Percentiles rank a stretch among this genome's conserved stretches.
Conservation (phyloP, 2,329 filamentous ascomycete genomes). For the Penicillium sp. region DNA sequence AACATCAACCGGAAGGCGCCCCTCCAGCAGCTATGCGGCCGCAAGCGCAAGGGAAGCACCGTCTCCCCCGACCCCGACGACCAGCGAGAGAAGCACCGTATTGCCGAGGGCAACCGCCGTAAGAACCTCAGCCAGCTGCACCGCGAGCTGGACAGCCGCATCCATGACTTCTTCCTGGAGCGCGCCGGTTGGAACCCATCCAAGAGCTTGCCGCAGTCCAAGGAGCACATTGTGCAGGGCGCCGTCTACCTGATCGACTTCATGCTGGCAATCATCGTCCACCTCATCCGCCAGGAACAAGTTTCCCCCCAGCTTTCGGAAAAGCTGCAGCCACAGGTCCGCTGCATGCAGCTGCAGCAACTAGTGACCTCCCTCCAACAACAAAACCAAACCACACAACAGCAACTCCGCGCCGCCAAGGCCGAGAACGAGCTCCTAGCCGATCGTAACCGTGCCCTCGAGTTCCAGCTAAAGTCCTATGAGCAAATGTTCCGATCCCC, state of each 20-base stretch:
- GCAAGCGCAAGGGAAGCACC: constrained; percentile 41
- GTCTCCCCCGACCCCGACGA: constrained; percentile 37
- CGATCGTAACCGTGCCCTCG: constrained; percentile 39
- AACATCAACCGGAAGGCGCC: constrained; percentile 43
- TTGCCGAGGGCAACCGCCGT: constrained; percentile 43
- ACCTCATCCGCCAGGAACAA: constrained; percentile 39
- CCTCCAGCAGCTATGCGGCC: constrained; percentile 42
- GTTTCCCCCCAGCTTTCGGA: constrained; percentile 39
- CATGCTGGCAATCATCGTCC: constrained; percentile 39
- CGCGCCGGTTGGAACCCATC: constrained; percentile 43
- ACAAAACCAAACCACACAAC: constrained; percentile 38
- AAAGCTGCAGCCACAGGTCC: constrained; percentile 41
- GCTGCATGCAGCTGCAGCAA: constrained; percentile 43
- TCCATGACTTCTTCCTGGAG: constrained; percentile 43
- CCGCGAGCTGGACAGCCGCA: constrained; percentile 39
- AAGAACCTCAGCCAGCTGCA: constrained; percentile 44
- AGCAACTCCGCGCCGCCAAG: constrained; percentile 37
- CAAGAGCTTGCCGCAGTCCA: constrained; percentile 43
- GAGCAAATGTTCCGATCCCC: constrained; percentile 42
- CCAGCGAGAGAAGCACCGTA: constrained; percentile 44
- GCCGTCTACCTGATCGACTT: constrained; percentile 43
- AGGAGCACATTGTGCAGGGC: constrained; percentile 44
- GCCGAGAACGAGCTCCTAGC: constrained; percentile 38
- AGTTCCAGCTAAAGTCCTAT: constrained; percentile 42
- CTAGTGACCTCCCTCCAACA: constrained; percentile 37